Conservation (phyloP, 1,284 basidiomycete species). For the Lignosus rhinocerotis region DNA sequence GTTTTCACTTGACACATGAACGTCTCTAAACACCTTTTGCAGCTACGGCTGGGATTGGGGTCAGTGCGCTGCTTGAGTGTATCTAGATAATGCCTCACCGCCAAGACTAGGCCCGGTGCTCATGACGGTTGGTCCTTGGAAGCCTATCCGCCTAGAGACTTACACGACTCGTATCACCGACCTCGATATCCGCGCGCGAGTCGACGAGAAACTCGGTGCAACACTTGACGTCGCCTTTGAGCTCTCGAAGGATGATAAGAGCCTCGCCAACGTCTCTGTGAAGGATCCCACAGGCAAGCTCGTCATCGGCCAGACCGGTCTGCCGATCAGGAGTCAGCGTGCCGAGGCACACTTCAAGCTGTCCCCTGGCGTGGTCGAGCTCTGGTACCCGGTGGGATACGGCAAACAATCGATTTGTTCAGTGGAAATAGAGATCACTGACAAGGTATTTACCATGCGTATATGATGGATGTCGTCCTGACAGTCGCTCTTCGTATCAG, state of each 20-base stretch:
- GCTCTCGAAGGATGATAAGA: constrained; percentile 40
- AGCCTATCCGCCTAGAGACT: constrained; percentile 68
- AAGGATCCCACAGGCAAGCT: constrained; percentile 47
- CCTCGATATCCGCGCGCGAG: constrained; percentile 55
- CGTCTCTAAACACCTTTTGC: not conserved
- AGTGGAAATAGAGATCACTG: constrained; percentile 51
- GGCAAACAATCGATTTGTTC: constrained; percentile 79
- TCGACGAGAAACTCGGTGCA: constrained; percentile 54
- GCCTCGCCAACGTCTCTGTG: constrained; percentile 48
- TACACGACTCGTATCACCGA: constrained; percentile 68
- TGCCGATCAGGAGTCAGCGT: constrained; percentile 40
- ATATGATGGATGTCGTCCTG: not conserved
- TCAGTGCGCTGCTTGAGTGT: constrained; percentile 29
- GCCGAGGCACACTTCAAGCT: constrained; percentile 52
- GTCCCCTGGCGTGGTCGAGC: constrained; percentile 53
- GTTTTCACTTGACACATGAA: not conserved
- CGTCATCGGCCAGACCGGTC: constrained; percentile 38
- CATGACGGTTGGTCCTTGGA: constrained; percentile 82
- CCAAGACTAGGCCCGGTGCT: constrained; percentile 59
- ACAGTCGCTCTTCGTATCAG: constrained; percentile 32
- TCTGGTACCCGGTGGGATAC: constrained; percentile 87
- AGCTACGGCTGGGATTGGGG: constrained; percentile 91
- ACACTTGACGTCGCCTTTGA: constrained; percentile 47
- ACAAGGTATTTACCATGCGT: constrained; percentile 41
- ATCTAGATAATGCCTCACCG: constrained; percentile 6